Evolutionary conservation across 2,329 filamentous ascomycete species (phyloP).

Genomic region (Amauroascus verrucosus): DNA sequence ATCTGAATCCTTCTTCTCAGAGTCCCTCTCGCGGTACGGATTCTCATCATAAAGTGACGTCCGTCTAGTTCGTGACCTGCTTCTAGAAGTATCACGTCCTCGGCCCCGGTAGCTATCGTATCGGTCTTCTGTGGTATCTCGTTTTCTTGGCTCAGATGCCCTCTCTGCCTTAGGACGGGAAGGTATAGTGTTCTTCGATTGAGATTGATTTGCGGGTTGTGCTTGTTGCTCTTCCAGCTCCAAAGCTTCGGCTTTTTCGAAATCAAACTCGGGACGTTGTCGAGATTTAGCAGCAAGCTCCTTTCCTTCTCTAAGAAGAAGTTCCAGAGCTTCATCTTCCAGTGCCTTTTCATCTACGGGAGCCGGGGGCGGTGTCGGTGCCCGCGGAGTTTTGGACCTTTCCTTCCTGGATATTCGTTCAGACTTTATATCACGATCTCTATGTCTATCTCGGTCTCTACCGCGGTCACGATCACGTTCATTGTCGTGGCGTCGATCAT

Average conservation of each 20-base stretch:
- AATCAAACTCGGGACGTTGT: slow-evolving; percentile 44
- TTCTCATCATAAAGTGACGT: slow-evolving; percentile 19
- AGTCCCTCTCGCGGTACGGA: slow-evolving; percentile 6
- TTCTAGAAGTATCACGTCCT: slow-evolving; percentile 21
- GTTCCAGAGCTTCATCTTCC: slow-evolving; percentile 45
- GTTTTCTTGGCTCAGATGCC: not conserved
- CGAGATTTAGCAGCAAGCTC: slow-evolving; percentile 44
- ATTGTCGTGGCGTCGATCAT: slow-evolving; percentile 16
- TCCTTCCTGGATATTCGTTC: slow-evolving; percentile 16
- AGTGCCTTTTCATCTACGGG: slow-evolving; percentile 45
- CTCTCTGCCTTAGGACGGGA: slow-evolving; percentile 10
- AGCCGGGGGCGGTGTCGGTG: slow-evolving; percentile 11
- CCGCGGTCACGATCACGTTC: slow-evolving; percentile 31
- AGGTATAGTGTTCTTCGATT: not conserved
- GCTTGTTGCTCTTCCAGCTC: slow-evolving; percentile 27
- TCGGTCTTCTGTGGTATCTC: slow-evolving; percentile 9
- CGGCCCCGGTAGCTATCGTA: slow-evolving; percentile 17
- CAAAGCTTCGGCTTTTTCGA: slow-evolving; percentile 37
- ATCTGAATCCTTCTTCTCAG: slow-evolving; percentile 8
- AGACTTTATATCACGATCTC: slow-evolving; percentile 9
- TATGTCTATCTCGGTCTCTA: slow-evolving; percentile 22
- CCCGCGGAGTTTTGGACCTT: slow-evolving; percentile 3
- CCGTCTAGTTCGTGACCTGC: slow-evolving; percentile 19
- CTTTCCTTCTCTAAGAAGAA: slow-evolving; percentile 46
- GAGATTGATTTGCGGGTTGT: not conserved